Evolutionary conservation across 345 rosid genomes (phyloP), one percentile per base, ranked within the genome.

Genomic region (Eucalyptus lansdowneana): DNA sequence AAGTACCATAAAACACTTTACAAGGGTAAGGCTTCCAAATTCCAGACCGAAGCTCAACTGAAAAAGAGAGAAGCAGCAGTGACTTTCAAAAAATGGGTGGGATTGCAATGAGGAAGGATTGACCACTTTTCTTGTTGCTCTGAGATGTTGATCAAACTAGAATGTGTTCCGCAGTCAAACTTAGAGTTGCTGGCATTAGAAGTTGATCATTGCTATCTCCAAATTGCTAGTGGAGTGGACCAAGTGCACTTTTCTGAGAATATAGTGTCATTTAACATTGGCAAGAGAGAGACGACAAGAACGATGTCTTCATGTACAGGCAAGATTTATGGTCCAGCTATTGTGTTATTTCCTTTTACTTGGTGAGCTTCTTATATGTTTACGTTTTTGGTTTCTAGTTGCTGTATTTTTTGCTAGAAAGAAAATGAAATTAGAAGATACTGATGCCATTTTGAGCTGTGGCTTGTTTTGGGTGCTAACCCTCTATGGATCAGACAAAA

Each of bases 1-100:
- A 97, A 98, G 94, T 98, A 96, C 93, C 99, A 97, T 89, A 98
- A 94, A 94, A 98, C 98, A 86, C 93, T 96, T 19, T 93, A 93
- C 58, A 97, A 98, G 93, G 99, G 98, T 53, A 98, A 96, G 93
- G 92, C 97, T 91, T 96, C 99, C 58, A 96, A 95, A 91, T 93
- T 94, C 91, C 98, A 96, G 93, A 95, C 97, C n/a, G 97, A 98
- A 91, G 89, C 96, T 53, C 99, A 96, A 88, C 92, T 94, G 31
- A 97, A 67, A 89, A 98, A 93, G 95, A 94, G 98, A 92, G 97
- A 95, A 92, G 96, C 97, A 81, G 96, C 94, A 80, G 87, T 96
- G 91, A 54, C 62, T 50, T 96, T 97, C 67, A 97, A 98, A 95
- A 95, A 94, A 87, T 97, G 99, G 98, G 90, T 96, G 8, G 99